These are phyloP conservation scores for Oryza officinalis DNA, from an alignment of 176 grass and related monocot genomes.

Conservation along the genomic window DNA sequence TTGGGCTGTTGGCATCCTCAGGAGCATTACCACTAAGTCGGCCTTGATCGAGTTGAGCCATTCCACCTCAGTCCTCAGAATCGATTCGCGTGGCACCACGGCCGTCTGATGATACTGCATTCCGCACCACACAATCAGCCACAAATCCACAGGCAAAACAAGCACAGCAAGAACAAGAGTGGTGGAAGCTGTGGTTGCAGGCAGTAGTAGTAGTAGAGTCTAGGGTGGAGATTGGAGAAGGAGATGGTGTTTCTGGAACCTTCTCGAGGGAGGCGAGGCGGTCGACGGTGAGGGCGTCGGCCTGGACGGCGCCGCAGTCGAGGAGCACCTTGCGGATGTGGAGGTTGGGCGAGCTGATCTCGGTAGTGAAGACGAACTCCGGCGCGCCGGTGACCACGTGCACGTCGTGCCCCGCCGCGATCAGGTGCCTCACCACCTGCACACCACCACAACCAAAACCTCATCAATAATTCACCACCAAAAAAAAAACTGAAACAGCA, in stretches of 20 bases:
- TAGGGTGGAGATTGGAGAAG: too few species aligned
- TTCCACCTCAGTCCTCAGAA: conserved; percentile 84
- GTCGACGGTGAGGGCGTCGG: conserved; percentile 97
- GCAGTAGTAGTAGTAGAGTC: too few species aligned
- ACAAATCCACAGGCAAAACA: not conserved
- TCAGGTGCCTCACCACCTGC: conserved; percentile 90
- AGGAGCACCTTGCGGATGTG: conserved; percentile 94
- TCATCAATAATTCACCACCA: not conserved
- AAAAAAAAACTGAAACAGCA: not conserved
- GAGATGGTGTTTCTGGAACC: conserved; percentile 19
- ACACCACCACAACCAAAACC: not conserved
- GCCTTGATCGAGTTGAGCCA: conserved; percentile 94
- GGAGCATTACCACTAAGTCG: conserved; percentile 73
- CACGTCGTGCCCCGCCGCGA: conserved; percentile 84
- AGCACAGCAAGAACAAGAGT: not conserved
- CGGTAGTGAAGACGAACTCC: conserved; percentile 94
- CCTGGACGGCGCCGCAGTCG: conserved; percentile 97
- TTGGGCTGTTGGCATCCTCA: not conserved
- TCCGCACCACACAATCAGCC: not conserved
- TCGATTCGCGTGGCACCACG: conserved; percentile 80
- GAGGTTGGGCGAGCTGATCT: conserved; percentile 71
- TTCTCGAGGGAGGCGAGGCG: conserved; percentile 90
- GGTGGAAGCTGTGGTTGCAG: too few species aligned
- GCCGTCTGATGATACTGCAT: conserved; percentile 96
- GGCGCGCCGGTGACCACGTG: conserved; percentile 89